phyloP scores from a whole-genome alignment of 257 asterid species.

The Pogostemon cablin region DNA sequence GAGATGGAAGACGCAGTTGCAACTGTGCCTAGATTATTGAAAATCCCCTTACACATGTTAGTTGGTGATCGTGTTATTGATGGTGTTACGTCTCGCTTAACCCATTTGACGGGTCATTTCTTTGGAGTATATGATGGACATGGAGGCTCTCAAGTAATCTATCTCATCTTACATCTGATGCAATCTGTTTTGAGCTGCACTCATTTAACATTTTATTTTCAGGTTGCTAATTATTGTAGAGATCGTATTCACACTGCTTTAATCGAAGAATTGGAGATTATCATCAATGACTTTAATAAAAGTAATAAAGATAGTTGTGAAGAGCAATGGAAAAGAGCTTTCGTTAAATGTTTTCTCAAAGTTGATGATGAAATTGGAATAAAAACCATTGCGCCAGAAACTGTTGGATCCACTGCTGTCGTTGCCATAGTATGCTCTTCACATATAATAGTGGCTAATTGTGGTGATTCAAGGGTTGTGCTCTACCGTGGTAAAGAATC shows the following conservation, averaged over 20 bases:
- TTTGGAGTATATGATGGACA: slow-evolving; percentile 98
- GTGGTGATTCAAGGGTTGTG: slow-evolving; percentile 98
- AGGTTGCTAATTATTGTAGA: slow-evolving; percentile 92
- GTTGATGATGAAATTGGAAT: slow-evolving; percentile 88
- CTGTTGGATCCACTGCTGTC: slow-evolving; percentile 95
- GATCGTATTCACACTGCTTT: slow-evolving; percentile 74
- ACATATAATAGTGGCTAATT: slow-evolving; percentile 87
- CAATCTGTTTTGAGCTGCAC: neutral
- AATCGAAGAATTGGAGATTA: slow-evolving; percentile 62
- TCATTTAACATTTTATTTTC: slow-evolving; percentile 21
- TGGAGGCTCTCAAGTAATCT: slow-evolving; percentile 88
- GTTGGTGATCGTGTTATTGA: slow-evolving; percentile 56
- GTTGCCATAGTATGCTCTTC: slow-evolving; percentile 91
- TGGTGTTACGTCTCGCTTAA: slow-evolving; percentile 50
- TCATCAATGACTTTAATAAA: slow-evolving; percentile 40
- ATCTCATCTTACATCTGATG: too few species aligned
- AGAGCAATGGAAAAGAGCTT: slow-evolving; percentile 74
- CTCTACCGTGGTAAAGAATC: slow-evolving; percentile 89
- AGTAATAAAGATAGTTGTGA: slow-evolving; percentile 40
- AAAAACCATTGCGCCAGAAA: slow-evolving; percentile 69
- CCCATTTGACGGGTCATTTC: slow-evolving; percentile 85
- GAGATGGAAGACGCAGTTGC: slow-evolving; percentile 94
- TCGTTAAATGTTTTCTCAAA: slow-evolving; percentile 67
- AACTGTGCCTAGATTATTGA: slow-evolving; percentile 69
- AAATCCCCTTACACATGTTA: slow-evolving; percentile 66